Conservation (phyloP, 257 asterid species). For the Solanum ossicruentum region DNA sequence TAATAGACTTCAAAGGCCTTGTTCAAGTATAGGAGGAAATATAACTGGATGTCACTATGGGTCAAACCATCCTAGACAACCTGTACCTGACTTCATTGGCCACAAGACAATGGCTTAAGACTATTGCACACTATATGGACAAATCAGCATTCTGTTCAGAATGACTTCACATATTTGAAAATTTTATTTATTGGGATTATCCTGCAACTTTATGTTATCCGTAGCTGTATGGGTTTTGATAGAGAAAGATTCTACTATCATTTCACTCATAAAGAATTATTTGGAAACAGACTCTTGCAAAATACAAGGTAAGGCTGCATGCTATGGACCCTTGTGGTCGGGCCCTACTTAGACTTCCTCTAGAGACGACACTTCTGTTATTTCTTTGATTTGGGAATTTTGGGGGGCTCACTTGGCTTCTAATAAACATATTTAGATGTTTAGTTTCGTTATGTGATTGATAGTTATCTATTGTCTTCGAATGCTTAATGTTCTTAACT, state of each 20-base stretch:
- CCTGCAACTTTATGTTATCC: neutral
- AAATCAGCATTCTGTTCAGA: neutral
- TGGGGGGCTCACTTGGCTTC: neutral
- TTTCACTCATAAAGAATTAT: conserved; percentile 1
- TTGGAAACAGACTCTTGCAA: neutral
- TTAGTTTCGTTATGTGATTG: neutral
- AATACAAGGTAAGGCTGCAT: no score
- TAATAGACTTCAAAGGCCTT: neutral
- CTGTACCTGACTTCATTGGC: neutral
- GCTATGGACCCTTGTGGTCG: no score
- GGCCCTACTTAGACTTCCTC: neutral
- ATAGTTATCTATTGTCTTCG: neutral
- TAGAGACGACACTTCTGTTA: neutral
- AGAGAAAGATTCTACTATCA: neutral
- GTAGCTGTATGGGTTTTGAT: neutral
- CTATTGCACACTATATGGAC: neutral
- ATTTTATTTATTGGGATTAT: neutral
- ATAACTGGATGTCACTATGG: neutral
- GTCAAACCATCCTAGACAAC: neutral
- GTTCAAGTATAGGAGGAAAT: neutral
- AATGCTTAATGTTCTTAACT: neutral
- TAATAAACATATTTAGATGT: neutral
- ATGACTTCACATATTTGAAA: neutral
- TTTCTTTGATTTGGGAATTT: neutral
- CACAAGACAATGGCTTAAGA: neutral